Conservation (phyloP, 768 basidiomycete species). For the Pholiota conissans region DNA sequence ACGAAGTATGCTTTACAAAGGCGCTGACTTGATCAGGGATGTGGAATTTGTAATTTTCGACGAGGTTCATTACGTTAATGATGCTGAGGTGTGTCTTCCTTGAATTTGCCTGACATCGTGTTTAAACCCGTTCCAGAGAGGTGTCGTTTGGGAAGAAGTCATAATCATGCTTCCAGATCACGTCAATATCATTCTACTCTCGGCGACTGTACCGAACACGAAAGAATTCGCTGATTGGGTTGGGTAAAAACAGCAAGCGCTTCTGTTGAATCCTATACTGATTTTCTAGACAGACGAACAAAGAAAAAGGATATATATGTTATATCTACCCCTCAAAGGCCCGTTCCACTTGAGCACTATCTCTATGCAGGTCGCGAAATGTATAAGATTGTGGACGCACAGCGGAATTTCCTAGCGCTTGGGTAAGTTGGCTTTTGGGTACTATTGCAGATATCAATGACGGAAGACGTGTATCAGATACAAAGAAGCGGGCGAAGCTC, state of each 20-base stretch:
- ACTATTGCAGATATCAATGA: background rate
- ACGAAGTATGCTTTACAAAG: slow-evolving; percentile 98
- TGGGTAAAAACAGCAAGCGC: slow-evolving; percentile 60
- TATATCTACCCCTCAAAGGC: slow-evolving; percentile 93
- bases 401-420: slow-evolving; percentile 65
- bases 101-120: background rate
- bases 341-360: slow-evolving; percentile 96
- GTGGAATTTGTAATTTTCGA: slow-evolving; percentile 99
- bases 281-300: slow-evolving; percentile 64
- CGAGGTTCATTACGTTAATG: slow-evolving; percentile 99
- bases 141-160: slow-evolving; percentile 99
- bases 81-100: slow-evolving; percentile 74
- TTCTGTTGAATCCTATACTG: background rate
- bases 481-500: slow-evolving; percentile 85
- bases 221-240: slow-evolving; percentile 99
- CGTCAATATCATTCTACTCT: slow-evolving; percentile 94
- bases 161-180: slow-evolving; percentile 99
- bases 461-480: slow-evolving; percentile 49
- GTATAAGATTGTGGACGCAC: slow-evolving; percentile 89
- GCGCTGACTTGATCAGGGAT: slow-evolving; percentile 96
- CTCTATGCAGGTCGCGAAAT: slow-evolving; percentile 92
- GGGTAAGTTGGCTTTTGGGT: slow-evolving; percentile 58
- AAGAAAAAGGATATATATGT: slow-evolving; percentile 99
- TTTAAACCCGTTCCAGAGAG: slow-evolving; percentile 56
- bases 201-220: slow-evolving; percentile 97